Evolutionary conservation across 2,329 filamentous ascomycete species (phyloP).

Genomic region (Fulvia fulva): DNA sequence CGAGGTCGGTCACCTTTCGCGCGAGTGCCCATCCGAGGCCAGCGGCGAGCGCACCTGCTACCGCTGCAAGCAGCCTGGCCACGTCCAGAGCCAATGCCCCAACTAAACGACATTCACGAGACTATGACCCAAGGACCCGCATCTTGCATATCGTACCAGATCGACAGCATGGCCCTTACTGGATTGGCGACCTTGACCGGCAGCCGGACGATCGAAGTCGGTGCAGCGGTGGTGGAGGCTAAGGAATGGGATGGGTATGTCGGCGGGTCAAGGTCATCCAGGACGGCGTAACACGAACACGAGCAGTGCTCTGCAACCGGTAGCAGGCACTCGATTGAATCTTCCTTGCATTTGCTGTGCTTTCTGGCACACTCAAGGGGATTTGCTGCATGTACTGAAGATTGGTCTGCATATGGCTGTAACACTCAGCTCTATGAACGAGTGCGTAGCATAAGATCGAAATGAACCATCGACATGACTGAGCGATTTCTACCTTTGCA

Average conservation of each 20-base stretch:
- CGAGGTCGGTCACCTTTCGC: conserved; percentile 89
- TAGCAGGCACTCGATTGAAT: neutral
- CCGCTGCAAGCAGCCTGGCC: conserved; percentile 80
- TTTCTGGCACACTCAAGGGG: conserved; percentile 1
- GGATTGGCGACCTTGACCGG: conserved; percentile 30
- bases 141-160: conserved; percentile 21
- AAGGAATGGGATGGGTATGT: conserved; percentile 7
- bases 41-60: conserved; percentile 95
- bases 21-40: conserved; percentile 92
- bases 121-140: conserved; percentile 20
- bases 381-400: conserved; percentile 5
- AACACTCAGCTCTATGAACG: neutral
- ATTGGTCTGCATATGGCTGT: conserved; percentile 1
- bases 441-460: conserved; percentile 1
- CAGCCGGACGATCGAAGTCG: conserved; percentile 25
- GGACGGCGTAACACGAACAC: conserved; percentile 4
- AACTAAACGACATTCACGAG: conserved; percentile 52
- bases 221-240: conserved; percentile 13
- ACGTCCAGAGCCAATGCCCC: conserved; percentile 92
- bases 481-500: neutral
- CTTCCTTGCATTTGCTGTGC: conserved; percentile 5
- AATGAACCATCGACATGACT: neutral
- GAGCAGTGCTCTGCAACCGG: neutral
- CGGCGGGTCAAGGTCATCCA: conserved; percentile 13
- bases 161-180: conserved; percentile 28